Evolutionary conservation across 805 yeast genomes (phyloP).

Genomic region (Debaryomyces maramus): DNA sequence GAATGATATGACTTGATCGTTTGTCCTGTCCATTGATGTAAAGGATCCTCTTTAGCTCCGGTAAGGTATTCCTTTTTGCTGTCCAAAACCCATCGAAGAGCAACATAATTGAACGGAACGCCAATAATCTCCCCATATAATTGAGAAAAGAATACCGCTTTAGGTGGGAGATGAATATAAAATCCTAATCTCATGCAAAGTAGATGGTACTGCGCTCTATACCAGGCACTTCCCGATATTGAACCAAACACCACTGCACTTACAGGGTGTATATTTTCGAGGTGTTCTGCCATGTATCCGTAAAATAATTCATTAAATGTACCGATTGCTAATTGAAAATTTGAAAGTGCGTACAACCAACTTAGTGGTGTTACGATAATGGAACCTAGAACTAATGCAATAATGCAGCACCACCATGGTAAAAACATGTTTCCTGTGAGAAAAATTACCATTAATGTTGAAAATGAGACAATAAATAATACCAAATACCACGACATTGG

Average conservation of each 20-base stretch:
- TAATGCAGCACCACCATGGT: slow-evolving; percentile 41
- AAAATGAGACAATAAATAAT: slow-evolving; percentile 35
- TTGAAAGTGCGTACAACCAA: slow-evolving; percentile 50
- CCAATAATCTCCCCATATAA: slow-evolving; percentile 52
- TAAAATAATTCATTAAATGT: slow-evolving; percentile 48
- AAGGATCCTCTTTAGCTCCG: slow-evolving; percentile 40
- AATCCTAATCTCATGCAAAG: slow-evolving; percentile 44
- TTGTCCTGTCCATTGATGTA: slow-evolving; percentile 56
- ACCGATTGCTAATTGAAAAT: slow-evolving; percentile 50
- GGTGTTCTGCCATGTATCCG: slow-evolving; percentile 41
- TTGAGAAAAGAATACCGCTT: slow-evolving; percentile 47
- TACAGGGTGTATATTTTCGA: slow-evolving; percentile 37
- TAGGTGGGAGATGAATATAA: slow-evolving; percentile 52
- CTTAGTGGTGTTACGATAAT: slow-evolving; percentile 47
- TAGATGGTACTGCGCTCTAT: slow-evolving; percentile 19
- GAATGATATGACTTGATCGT: slow-evolving; percentile 40
- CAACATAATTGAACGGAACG: slow-evolving; percentile 51
- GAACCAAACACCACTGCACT: slow-evolving; percentile 47
- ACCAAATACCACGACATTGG: slow-evolving; percentile 42
- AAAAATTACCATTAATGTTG: slow-evolving; percentile 29
- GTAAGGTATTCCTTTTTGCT: slow-evolving; percentile 38
- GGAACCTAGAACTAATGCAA: slow-evolving; percentile 43
- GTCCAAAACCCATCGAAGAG: slow-evolving; percentile 47
- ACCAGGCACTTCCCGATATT: slow-evolving; percentile 46
- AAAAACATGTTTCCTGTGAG: slow-evolving; percentile 29